Percentiles rank a stretch among this genome's conserved stretches.
These are phyloP conservation scores for Mortierella sp. DNA, from an alignment of 371 early-diverging fungal genomes.

Conservation along the genomic window DNA sequence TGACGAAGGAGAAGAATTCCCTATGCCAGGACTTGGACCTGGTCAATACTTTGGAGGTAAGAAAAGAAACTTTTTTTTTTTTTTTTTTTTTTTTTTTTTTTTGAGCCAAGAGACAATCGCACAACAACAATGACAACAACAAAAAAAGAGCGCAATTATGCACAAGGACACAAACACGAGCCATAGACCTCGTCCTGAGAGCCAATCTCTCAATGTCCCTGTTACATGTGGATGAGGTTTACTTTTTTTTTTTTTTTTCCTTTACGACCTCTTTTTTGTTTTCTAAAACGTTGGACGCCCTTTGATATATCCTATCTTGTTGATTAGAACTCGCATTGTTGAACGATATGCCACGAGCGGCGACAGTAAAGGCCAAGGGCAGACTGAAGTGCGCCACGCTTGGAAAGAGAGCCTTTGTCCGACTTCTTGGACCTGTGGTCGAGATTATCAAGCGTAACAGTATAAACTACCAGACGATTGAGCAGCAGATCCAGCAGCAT, in stretches of 20 bases:
- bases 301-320: slow-evolving; percentile 3
- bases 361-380: slow-evolving; percentile 87
- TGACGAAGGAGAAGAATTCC: slow-evolving; percentile 75
- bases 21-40: slow-evolving; percentile 74
- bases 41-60: slow-evolving; percentile 95
- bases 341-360: slow-evolving; percentile 88
- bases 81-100: not conserved
- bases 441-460: slow-evolving; percentile 91
- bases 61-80: slow-evolving; percentile 1
- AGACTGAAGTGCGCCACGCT: slow-evolving; percentile 88
- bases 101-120: not conserved
- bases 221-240: not conserved
- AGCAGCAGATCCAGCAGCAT: slow-evolving; percentile 39
- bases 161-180: no score
- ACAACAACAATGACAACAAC: no score
- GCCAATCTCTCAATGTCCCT: slow-evolving; percentile 7
- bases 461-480: slow-evolving; percentile 68
- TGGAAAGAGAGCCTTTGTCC: slow-evolving; percentile 88
- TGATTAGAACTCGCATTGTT: slow-evolving; percentile 87
- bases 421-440: slow-evolving; percentile 90
- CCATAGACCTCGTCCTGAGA: no score
- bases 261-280: no score
- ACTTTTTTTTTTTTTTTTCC: slow-evolving; percentile 5
- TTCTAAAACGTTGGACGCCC: not conserved
- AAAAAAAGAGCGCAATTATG: no score